These are phyloP conservation scores for Juncus inflexus DNA, from an alignment of 176 grass and related monocot species.

Conservation along the genomic window DNA sequence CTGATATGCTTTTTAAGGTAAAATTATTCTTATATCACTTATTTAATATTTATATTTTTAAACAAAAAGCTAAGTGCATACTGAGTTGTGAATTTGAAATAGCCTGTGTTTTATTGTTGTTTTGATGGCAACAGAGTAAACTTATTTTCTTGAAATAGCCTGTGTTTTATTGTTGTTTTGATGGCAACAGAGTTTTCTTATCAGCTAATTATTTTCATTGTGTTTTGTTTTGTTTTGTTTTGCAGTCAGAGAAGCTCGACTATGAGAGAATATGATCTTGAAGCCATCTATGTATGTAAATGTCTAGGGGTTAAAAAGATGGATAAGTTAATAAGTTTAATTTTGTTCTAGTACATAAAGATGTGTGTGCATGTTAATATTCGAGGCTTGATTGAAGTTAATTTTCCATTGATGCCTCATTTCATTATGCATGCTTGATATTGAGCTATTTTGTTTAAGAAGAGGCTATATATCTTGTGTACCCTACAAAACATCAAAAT, in stretches of 20 bases:
- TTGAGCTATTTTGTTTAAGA: neutral
- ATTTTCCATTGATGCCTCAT: neutral
- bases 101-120: neutral
- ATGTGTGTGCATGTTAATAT: slow-evolving; percentile 11
- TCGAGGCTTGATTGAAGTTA: neutral
- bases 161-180: neutral
- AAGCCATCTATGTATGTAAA: slow-evolving; percentile 2
- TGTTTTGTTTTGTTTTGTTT: neutral
- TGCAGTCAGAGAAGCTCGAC: slow-evolving; percentile 46
- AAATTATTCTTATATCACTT: neutral
- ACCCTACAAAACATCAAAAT: too few relatives aligned
- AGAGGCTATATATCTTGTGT: too few relatives aligned
- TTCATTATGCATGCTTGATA: neutral
- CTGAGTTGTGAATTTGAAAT: neutral
- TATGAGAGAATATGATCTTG: slow-evolving; percentile 46
- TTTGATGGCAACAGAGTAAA: neutral
- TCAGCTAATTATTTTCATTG: too few relatives aligned
- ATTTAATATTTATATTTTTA: neutral
- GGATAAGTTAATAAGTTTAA: neutral
- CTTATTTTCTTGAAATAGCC: neutral
- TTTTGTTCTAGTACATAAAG: neutral
- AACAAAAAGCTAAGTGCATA: neutral
- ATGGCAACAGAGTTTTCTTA: too few relatives aligned
- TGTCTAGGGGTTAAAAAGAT: neutral
- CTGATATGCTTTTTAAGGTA: slow-evolving; percentile 98